phyloP scores from a whole-genome alignment of 768 basidiomycete genomes.

The Termitomyces sp. region DNA sequence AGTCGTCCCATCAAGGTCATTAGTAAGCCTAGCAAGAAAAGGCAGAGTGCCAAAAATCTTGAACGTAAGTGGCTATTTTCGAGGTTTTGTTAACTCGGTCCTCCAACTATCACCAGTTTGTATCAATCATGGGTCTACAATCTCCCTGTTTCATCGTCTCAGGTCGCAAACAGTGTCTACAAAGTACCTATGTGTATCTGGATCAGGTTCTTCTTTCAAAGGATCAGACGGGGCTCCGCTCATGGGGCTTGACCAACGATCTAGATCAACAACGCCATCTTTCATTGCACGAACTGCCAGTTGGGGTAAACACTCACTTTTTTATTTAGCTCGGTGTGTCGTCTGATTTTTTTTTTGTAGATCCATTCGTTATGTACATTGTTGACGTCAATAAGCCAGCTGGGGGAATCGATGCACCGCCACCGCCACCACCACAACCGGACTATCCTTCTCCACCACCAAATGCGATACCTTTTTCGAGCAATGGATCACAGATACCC shows the following conservation, averaged over 20 bases:
- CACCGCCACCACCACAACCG: constrained; percentile 76
- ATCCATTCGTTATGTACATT: constrained; percentile 96
- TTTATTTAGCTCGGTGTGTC: not conserved
- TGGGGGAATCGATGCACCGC: constrained; percentile 69
- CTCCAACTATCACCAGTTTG: constrained; percentile 50
- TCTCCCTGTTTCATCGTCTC: constrained; percentile 93
- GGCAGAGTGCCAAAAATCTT: constrained; percentile 88
- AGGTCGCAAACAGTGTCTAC: constrained; percentile 95
- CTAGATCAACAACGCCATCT: constrained; percentile 69
- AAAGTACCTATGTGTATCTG: constrained; percentile 93
- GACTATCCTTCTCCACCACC: constrained; percentile 92
- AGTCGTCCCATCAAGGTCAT: constrained; percentile 97
- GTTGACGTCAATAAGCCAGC: constrained; percentile 87
- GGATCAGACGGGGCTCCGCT: constrained; percentile 88
- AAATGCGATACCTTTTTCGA: constrained; percentile 81
- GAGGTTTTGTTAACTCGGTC: constrained; percentile 5
- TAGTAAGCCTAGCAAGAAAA: constrained; percentile 96
- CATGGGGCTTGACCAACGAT: constrained; percentile 72
- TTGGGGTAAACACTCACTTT: constrained; percentile 59
- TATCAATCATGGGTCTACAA: constrained; percentile 93
- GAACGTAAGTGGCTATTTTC: constrained; percentile 58
- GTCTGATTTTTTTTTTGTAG: constrained; percentile 28
- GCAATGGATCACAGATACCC: constrained; percentile 79
- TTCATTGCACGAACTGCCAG: constrained; percentile 87
- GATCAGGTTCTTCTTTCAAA: constrained; percentile 86